phyloP scores from a whole-genome alignment of 768 basidiomycete genomes.

The Neoboletus magnificus region DNA sequence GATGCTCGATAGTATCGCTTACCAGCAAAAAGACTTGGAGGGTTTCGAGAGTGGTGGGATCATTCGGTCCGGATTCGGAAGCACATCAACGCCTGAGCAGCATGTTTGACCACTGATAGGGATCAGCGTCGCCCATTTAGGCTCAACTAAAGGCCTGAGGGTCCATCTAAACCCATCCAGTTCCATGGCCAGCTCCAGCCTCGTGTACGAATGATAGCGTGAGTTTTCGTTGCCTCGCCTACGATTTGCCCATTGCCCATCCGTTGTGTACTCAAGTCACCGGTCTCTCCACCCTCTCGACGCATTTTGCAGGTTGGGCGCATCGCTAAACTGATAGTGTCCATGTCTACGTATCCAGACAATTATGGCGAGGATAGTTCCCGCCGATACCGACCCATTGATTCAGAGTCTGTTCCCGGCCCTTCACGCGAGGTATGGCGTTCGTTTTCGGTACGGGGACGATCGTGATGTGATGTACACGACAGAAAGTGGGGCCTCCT shows the following conservation, averaged over 20 bases:
- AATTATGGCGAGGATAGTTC: not conserved
- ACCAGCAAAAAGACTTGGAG: too few relatives aligned
- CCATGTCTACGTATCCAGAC: conserved; percentile 7
- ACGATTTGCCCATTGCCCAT: conserved; percentile 7
- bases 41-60: too few relatives aligned
- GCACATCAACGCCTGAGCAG: not conserved
- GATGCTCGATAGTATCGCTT: too few relatives aligned
- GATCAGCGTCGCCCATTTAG: not conserved
- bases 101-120: not conserved
- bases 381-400: not conserved
- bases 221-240: not conserved
- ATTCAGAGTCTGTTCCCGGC: not conserved
- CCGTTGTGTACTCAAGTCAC: conserved; percentile 5
- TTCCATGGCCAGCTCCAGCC: not conserved
- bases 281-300: not conserved
- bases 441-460: not conserved
- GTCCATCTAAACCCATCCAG: not conserved
- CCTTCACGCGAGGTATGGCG: conserved; percentile 9
- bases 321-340: conserved; percentile 6
- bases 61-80: not conserved
- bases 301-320: conserved; percentile 7
- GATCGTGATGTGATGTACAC: not conserved
- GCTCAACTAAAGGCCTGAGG: not conserved
- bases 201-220: conserved; percentile 3
- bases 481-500: conserved; percentile 6